Base-by-base conservation (phyloP, 495 filamentous ascomycete species). In the Pyronema omphalodes region DNA sequence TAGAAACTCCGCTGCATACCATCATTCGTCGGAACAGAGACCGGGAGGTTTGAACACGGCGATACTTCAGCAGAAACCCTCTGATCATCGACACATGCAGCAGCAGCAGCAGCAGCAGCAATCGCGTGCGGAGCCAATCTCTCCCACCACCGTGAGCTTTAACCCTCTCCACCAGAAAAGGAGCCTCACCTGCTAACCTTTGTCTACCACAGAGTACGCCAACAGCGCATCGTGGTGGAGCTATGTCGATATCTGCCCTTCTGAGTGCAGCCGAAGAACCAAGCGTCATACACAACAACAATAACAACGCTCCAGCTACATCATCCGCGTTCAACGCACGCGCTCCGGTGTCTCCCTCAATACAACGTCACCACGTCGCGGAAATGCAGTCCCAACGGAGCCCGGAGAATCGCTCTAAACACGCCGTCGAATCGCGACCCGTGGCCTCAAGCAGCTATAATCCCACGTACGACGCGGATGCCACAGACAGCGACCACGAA, bases 201-300 rank as follows among this genome's bases (percentile, higher is more conserved):
- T 48, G 44, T 29, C 23, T 29, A 29, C 23, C 53, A 55, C 53
- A 65, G 62, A 60, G 50, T 54, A 51, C 58, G 54, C 57, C 53
- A 55, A 40, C 62, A 55, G 58, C 40, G 44, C 61, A 58, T 39
- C 62, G 59, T 34, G 63, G 56, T 40, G 62, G 58, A 44, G 63
- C 63, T 47, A 66, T 66, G 63, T 66, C 63, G 44, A 66, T 66
- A 56, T 66, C 63, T 56, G 64, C 63, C 43, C 63, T 66, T 14
- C 63, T 66, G 43, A 62, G 46, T 36, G 64, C 57, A 44, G 41
- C 61, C 44, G 60, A 64, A 34, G 61, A 64, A 14, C 48, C 61
- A 1, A 29, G 23, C 23, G 23, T 29, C 23, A 29, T 5, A 29
- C 19, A 47, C n/a, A n/a, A 48, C 45, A 55, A 57, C 37, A 57